Evolutionary conservation across 331 rosid genomes (phyloP), one percentile per base, ranked within the genome.

Genomic region (Stylosanthes scabra): DNA sequence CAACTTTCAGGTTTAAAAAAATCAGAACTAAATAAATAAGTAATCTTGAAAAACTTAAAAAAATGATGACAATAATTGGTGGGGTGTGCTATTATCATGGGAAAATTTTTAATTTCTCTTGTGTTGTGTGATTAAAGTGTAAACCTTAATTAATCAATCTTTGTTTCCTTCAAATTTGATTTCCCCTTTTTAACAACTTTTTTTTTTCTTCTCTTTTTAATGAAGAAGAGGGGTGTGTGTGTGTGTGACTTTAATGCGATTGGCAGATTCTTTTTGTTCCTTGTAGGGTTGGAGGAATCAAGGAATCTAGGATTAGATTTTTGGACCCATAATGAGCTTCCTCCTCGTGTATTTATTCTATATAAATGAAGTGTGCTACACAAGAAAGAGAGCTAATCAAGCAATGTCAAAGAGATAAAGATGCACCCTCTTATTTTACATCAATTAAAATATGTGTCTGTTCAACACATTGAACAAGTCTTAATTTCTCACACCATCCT

Each of bases 181-280:
- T 73, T 40, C 78, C 50, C 50, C 45, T 73, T 78, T 80, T 67
- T 20, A 40, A 49, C 72, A 42, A 77, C 62, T 41, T 78, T 51
- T 65, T 75, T 74, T 68, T 76, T 78, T 75, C n/a, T n/a, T n/a
- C n/a, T 72, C 15, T 14, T 58, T 71, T 78, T 75, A 74, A 52
- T 76, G 74, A 72, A 72, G 56, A 44, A 50, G 83, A 74, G 34
- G 37, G 3, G 76, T 42, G 25, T 20, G 25, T 31, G 76, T 42
- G 25, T 20, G 25, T 31, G 76, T 42, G 76, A 59, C 72, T 54
- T 66, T 68, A 77, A 68, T 78, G 84, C 58, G 78, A 88, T 87
- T 91, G 91, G 86, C 92, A 80, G 92, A 88, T 83, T 88, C 91
- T 83, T 83, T 91, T 91, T 85, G 97, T 88, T 91, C 81, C 79